phyloP scores from a whole-genome alignment of 805 yeast species.

The Phaffomyces opuntiae region DNA sequence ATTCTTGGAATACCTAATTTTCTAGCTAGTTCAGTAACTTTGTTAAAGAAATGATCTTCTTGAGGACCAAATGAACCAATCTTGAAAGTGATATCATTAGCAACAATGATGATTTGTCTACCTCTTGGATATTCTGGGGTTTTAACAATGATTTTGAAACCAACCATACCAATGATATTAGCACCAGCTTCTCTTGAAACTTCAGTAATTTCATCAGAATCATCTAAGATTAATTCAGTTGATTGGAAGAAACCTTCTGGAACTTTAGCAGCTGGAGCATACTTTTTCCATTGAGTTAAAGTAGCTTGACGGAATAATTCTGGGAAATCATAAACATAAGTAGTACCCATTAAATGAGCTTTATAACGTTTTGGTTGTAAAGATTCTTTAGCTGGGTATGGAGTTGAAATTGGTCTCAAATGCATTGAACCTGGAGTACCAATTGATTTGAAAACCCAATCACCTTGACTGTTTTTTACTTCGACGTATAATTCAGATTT shows the following conservation, averaged over 20 bases:
- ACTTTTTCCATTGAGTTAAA: slow-evolving; percentile 74
- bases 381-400: slow-evolving; percentile 97
- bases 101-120: slow-evolving; percentile 86
- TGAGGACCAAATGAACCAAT: slow-evolving; percentile 98
- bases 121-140: slow-evolving; percentile 98
- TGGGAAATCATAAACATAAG: slow-evolving; percentile 98
- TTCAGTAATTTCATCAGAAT: slow-evolving; percentile 70
- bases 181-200: slow-evolving; percentile 96
- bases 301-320: slow-evolving; percentile 95
- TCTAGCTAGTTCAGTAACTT: slow-evolving; percentile 89
- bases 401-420: slow-evolving; percentile 89
- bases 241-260: slow-evolving; percentile 76
- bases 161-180: slow-evolving; percentile 95
- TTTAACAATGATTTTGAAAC: slow-evolving; percentile 82
- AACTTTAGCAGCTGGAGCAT: slow-evolving; percentile 45
- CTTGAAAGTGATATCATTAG: slow-evolving; percentile 95
- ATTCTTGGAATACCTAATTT: slow-evolving; percentile 90
- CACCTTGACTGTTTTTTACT: slow-evolving; percentile 85
- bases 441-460: slow-evolving; percentile 94
- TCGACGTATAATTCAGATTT: slow-evolving; percentile 93
- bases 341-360: slow-evolving; percentile 97
- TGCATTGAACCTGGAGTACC: slow-evolving; percentile 98
- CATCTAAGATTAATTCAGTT: slow-evolving; percentile 80
- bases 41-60: slow-evolving; percentile 88
- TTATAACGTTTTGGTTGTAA: slow-evolving; percentile 97